Evolutionary conservation across 495 filamentous ascomycete species (phyloP).

Genomic region (Opeltia flavorubescens): DNA sequence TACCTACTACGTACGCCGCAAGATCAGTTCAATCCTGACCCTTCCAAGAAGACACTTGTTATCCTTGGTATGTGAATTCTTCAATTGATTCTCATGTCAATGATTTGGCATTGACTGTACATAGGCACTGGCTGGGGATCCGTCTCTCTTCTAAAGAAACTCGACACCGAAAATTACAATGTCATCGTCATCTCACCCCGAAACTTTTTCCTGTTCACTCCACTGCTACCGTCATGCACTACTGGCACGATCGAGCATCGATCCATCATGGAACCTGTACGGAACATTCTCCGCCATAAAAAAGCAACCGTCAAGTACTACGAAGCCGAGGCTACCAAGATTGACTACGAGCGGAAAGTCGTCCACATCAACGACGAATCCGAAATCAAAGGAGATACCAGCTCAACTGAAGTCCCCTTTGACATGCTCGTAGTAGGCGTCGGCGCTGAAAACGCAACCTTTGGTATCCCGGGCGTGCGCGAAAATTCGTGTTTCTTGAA

Average conservation of each 20-base stretch:
- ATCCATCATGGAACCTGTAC: conserved; percentile 97
- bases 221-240: conserved; percentile 89
- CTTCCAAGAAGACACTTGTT: conserved; percentile 91
- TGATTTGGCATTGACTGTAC: conserved; percentile 8
- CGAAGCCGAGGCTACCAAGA: conserved; percentile 94
- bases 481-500: conserved; percentile 97
- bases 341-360: conserved; percentile 83
- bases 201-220: conserved; percentile 99
- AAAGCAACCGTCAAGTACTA: conserved; percentile 85
- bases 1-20: conserved; percentile 67
- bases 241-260: conserved; percentile 96
- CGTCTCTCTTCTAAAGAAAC: conserved; percentile 91
- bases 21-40: conserved; percentile 68
- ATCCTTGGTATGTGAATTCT: conserved; percentile 58
- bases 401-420: conserved; percentile 81
- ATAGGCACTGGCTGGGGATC: conserved; percentile 92
- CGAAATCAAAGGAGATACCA: conserved; percentile 74
- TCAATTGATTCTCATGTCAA: neutral
- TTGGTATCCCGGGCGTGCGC: conserved; percentile 88
- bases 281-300: conserved; percentile 88
- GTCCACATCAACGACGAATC: conserved; percentile 83
- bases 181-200: conserved; percentile 88
- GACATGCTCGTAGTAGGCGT: conserved; percentile 97
- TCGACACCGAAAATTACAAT: conserved; percentile 98
- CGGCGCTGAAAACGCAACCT: conserved; percentile 96